Base-by-base conservation (phyloP, 2,329 filamentous ascomycete genomes). In the Apiospora aurea region DNA sequence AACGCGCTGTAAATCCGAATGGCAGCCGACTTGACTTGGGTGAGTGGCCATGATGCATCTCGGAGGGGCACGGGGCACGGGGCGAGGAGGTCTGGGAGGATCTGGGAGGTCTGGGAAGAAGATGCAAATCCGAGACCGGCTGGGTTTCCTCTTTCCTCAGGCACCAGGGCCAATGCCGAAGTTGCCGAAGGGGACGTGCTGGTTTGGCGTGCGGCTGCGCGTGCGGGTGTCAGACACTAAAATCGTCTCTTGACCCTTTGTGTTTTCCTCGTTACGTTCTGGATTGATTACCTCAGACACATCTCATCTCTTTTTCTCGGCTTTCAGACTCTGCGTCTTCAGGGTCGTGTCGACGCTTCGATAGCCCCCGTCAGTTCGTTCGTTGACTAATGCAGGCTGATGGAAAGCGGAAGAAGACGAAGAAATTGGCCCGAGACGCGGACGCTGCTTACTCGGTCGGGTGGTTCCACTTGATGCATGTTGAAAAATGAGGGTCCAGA, bases 1-100 rank as follows among this genome's bases (percentile, higher is more conserved):
- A 64, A 64, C 24, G 57, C 57, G 57, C 18, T 64, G 57, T 64
- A 64, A 64, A 24, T 64, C 57, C 57, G 57, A 64, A 13, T 38
- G 34, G 57, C 5, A 11, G 29, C 4, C 14, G 44, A 46, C 14
- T 16, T 18, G n/a, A n/a, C 10, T 16, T 18, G 26, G 2, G 34
- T 6, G 38, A 64, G 57, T n/a, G 57, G 38, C 34, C 1, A 41
- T 41, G 21, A 34, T 34, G 53, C 26, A 34, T 61, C 26, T 61
- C 53, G 53, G 53, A 34, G n/a, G 18, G 18, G 18, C 14, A 46
- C 41, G 41, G 44, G 44, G 18, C 46, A 10, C 2, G 46, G 18
- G 8, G 46, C n/a, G n/a, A n/a, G n/a, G n/a, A n/a, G n/a, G n/a
- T n/a, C n/a, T n/a, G n/a, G n/a, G n/a, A n/a, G n/a, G n/a, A n/a